Evolutionary conservation across 176 grass and related monocot genomes (phyloP).

Genomic region (Musa schizocarpa): DNA sequence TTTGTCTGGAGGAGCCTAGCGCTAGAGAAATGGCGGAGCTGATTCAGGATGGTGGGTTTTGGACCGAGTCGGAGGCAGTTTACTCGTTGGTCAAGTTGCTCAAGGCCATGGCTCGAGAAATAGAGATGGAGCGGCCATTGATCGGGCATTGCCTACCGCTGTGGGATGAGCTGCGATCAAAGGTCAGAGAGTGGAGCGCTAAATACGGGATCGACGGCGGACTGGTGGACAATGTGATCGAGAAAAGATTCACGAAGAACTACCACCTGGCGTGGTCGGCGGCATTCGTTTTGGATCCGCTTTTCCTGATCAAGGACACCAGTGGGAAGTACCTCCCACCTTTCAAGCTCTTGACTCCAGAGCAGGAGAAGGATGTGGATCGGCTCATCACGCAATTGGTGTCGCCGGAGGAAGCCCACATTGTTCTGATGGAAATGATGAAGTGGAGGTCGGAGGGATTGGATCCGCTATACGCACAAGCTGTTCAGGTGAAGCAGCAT

Average conservation of each 20-base stretch:
- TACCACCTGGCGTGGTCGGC: slow-evolving; percentile 92
- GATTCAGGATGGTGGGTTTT: slow-evolving; percentile 56
- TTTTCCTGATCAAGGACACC: slow-evolving; percentile 76
- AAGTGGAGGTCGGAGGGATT: slow-evolving; percentile 90
- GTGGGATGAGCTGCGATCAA: slow-evolving; percentile 65
- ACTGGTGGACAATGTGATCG: slow-evolving; percentile 45
- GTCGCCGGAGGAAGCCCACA: slow-evolving; percentile 75
- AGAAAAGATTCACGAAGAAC: slow-evolving; percentile 75
- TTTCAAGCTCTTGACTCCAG: slow-evolving; percentile 61
- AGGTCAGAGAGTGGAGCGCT: slow-evolving; percentile 54
- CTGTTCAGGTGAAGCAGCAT: slow-evolving; percentile 75
- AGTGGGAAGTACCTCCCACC: slow-evolving; percentile 75
- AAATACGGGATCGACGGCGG: slow-evolving; percentile 63
- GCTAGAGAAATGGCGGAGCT: slow-evolving; percentile 47
- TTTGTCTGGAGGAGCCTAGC: slow-evolving; percentile 46
- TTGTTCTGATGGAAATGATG: slow-evolving; percentile 87
- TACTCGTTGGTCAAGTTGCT: slow-evolving; percentile 49
- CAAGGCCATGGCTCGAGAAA: slow-evolving; percentile 47
- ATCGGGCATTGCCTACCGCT: slow-evolving; percentile 72
- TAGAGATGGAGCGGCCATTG: slow-evolving; percentile 64
- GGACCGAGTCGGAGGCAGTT: slow-evolving; percentile 52
- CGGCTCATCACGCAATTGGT: slow-evolving; percentile 66
- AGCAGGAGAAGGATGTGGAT: slow-evolving; percentile 92
- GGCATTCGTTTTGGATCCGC: slow-evolving; percentile 74
- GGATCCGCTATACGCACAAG: slow-evolving; percentile 80